Percentiles rank a stretch among this genome's conserved stretches.
Conservation (phyloP, 768 basidiomycete species). For the Nidularia pulvinata region DNA sequence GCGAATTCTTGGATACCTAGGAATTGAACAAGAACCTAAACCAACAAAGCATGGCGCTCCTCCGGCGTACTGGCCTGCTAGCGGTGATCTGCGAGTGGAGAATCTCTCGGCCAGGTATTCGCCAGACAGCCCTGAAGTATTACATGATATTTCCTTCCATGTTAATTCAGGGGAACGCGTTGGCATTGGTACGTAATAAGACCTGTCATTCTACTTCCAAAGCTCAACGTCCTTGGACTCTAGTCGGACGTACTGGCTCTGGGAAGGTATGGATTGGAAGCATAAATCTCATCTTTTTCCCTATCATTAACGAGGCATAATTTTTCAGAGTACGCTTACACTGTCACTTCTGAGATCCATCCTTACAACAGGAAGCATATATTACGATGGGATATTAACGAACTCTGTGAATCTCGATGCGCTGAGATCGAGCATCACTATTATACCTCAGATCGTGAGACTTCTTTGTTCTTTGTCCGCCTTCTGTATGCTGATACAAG, state of each 20-base stretch:
- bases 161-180: conserved; percentile 9
- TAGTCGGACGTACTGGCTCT: conserved; percentile 23
- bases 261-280: conserved; percentile 14
- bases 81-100: conserved; percentile 48
- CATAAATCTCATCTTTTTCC: background rate
- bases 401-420: background rate
- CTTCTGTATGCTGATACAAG: background rate
- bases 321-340: conserved; percentile 15
- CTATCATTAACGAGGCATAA: background rate
- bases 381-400: background rate
- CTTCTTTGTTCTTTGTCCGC: background rate
- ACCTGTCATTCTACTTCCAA: background rate
- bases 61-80: conserved; percentile 60
- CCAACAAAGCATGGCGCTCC: conserved; percentile 33
- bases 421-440: background rate
- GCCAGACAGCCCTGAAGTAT: conserved; percentile 8
- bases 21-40: background rate
- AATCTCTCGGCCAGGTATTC: conserved; percentile 54
- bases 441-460: background rate
- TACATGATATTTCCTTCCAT: conserved; percentile 8
- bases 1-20: background rate
- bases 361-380: background rate
- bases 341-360: background rate
- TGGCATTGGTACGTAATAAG: conserved; percentile 6
- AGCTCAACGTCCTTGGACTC: background rate